A percentile compares a stretch with the other conserved stretches of the same genome.
Evolutionary conservation across 148 eudicot species (phyloP).

Genomic region (Chenopodium berlandieri): DNA sequence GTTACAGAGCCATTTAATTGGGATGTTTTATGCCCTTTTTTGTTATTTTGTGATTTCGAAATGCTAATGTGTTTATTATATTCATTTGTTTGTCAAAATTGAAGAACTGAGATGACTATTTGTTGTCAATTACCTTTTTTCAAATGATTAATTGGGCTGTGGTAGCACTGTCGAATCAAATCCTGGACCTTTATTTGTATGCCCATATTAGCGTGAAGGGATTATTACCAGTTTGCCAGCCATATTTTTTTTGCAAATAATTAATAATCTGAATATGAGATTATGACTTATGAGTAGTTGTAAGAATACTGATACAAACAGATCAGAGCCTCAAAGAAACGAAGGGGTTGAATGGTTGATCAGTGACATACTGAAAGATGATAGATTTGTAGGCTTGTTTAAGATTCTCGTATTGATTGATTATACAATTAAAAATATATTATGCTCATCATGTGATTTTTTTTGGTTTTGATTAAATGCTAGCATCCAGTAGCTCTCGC

Average conservation of each 20-base stretch:
- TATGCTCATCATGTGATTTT: too few species aligned
- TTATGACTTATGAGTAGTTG: not conserved
- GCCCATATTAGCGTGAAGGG: too few species aligned
- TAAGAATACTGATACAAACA: constrained; percentile 44
- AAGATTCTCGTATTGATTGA: constrained; percentile 48
- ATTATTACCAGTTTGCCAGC: too few species aligned
- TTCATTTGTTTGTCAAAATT: not conserved
- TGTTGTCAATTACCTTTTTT: too few species aligned
- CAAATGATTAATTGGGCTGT: not conserved
- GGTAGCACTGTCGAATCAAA: not conserved
- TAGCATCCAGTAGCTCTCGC: not conserved
- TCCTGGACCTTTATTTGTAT: too few species aligned
- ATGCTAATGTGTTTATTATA: not conserved
- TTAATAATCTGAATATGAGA: constrained; percentile 59
- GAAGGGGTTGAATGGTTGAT: constrained; percentile 21
- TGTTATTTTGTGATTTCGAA: not conserved
- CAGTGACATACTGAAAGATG: constrained; percentile 63
- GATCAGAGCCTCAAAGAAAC: constrained; percentile 51
- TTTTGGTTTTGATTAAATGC: too few species aligned
- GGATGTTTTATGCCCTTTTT: not conserved
- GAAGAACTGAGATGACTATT: not conserved
- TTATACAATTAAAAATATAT: not conserved
- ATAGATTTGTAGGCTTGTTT: constrained; percentile 59
- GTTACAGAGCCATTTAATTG: too few species aligned
- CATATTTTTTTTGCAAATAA: too few species aligned